Evolutionary conservation across 768 basidiomycete genomes (phyloP).

Genomic region (Termitomyces heimii): DNA sequence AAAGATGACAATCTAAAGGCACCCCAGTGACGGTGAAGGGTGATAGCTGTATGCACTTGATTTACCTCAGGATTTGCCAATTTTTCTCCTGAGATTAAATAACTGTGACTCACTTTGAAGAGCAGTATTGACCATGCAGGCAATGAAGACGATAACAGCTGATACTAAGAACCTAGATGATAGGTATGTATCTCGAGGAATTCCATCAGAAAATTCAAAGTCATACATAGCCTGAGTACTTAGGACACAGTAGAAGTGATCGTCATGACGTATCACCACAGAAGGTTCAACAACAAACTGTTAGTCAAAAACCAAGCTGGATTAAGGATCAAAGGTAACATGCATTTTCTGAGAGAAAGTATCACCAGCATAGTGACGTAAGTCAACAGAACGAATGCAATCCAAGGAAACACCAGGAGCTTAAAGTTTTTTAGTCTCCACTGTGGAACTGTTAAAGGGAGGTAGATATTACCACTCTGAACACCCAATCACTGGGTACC

Average conservation of each 20-base stretch:
- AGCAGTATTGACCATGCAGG: neutral
- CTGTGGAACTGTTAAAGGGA: neutral
- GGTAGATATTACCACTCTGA: neutral
- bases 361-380: neutral
- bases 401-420: neutral
- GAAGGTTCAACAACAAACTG: neutral
- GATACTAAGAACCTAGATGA: neutral
- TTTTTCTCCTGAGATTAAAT: neutral
- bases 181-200: too few relatives aligned
- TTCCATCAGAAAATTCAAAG: neutral
- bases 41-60: neutral
- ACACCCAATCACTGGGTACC: neutral
- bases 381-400: neutral
- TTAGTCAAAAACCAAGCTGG: neutral
- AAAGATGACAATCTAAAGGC: neutral
- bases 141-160: neutral
- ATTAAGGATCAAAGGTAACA: neutral
- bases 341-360: neutral
- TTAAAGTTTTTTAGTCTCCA: neutral
- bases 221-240: neutral
- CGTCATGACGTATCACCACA: neutral
- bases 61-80: neutral
- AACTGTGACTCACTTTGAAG: neutral
- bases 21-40: neutral
- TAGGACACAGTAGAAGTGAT: neutral